Conservation (phyloP, 805 yeast genomes). For the Tetrapisispora arboricola region DNA sequence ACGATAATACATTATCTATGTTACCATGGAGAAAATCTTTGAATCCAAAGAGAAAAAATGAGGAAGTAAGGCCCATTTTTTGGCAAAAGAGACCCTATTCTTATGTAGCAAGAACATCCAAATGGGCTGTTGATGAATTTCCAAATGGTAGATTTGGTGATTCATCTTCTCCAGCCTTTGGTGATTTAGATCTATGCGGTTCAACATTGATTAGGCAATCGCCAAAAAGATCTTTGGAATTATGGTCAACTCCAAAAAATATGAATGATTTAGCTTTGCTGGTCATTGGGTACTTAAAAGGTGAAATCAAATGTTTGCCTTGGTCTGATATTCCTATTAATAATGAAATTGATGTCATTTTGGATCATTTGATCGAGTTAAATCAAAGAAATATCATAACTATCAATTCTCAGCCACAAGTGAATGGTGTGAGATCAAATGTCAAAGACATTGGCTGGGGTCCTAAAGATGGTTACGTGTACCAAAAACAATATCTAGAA, state of each 20-base stretch:
- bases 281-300: conserved; percentile 59
- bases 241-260: conserved; percentile 78
- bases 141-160: conserved; percentile 99
- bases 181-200: conserved; percentile 76
- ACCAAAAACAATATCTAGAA: conserved; percentile 89
- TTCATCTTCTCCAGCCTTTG: conserved; percentile 93
- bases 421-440: conserved; percentile 65
- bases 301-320: conserved; percentile 67
- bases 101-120: conserved; percentile 78
- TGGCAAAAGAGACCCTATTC: conserved; percentile 93
- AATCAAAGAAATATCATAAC: conserved; percentile 66
- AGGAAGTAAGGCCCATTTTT: conserved; percentile 85
- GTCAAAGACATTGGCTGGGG: conserved; percentile 89
- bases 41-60: conserved; percentile 68
- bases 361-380: conserved; percentile 47
- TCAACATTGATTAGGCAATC: conserved; percentile 74
- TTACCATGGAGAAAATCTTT: conserved; percentile 90
- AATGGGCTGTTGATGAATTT: conserved; percentile 81
- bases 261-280: conserved; percentile 51
- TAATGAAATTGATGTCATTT: conserved; percentile 58
- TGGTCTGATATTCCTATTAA: conserved; percentile 93
- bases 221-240: conserved; percentile 63
- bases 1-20: conserved; percentile 6
- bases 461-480: conserved; percentile 83
- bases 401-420: conserved; percentile 88